phyloP scores from a whole-genome alignment of 495 filamentous ascomycete species.

The Margaritispora aquatica region DNA sequence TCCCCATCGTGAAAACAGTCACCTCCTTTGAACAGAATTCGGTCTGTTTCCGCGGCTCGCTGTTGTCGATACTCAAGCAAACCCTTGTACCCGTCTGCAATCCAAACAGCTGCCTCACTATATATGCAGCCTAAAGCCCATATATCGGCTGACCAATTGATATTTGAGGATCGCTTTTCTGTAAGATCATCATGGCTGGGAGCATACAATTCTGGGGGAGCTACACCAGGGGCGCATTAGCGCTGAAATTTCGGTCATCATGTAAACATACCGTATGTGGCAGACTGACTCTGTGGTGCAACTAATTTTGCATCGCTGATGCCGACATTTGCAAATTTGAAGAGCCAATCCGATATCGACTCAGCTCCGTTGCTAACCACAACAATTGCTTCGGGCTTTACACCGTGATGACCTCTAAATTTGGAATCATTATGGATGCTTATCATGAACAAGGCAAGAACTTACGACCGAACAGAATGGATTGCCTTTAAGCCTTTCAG shows the following conservation, averaged over 20 bases:
- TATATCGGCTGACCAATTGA: constrained; percentile 29
- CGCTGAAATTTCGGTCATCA: too few relatives aligned
- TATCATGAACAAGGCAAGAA: too few relatives aligned
- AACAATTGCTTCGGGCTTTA: constrained; percentile 35
- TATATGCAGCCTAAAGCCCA: constrained; percentile 42
- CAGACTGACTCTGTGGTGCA: constrained; percentile 23
- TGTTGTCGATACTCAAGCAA: constrained; percentile 29
- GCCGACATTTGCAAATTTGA: constrained; percentile 37
- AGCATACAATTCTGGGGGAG: constrained; percentile 30
- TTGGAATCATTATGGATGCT: too few relatives aligned
- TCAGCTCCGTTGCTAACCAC: constrained; percentile 24
- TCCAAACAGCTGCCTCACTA: constrained; percentile 39
- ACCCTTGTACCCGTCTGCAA: constrained; percentile 26
- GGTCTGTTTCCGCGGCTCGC: constrained; percentile 26
- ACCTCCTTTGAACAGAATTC: constrained; percentile 17
- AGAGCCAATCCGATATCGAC: constrained; percentile 28
- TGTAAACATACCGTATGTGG: too few relatives aligned
- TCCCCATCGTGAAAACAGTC: constrained; percentile 40
- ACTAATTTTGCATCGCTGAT: constrained; percentile 21
- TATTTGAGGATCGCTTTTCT: neutral
- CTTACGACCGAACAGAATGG: constrained; percentile 23
- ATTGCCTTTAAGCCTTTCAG: constrained; percentile 30
- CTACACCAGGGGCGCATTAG: constrained; percentile 20
- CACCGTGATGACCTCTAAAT: constrained; percentile 34
- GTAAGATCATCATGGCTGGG: constrained; percentile 1